Evolutionary conservation across 768 basidiomycete genomes (phyloP), one percentile per base, ranked within the genome.

Genomic region (Hydnomerulius pinastri): DNA sequence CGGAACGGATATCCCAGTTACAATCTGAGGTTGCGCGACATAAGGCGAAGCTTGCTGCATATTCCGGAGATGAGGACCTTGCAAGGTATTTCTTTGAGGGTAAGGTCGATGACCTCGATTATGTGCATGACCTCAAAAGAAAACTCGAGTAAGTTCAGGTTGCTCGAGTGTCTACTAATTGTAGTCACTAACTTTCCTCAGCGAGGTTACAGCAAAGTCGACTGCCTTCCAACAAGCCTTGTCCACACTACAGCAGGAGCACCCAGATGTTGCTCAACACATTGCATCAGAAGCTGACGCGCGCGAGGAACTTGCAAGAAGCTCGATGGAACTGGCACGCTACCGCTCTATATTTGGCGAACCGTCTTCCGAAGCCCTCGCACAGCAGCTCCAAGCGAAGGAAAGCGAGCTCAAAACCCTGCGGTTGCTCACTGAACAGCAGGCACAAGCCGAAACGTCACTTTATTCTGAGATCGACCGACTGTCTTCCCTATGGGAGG

Each of bases 381-480:
- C 71, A 0, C 73, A 78, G 51, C 75, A 79, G 59, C 66, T 97
- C 20, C 73, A 77, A 53, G 67, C 72, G 53, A 88, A 87, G 67
- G 87, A 93, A 18, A 75, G 76, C n/a, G 85, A 90, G 60, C 62
- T 91, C 11, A 73, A 77, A 48, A 75, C 70, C 46, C 63, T 94
- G 37, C 78, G 81, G 30, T 65, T 94, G 28, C 73, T 85, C 52
- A 77, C 84, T 21, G 76, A 73, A 30, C 85, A 92, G 59, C 81
- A 82, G 36, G 43, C 61, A 5, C 64, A 93, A 84, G 79, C 86
- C 3, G 87, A 92, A 61, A 75, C 83, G 12, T 80, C 88, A 17
- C 71, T 97, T 17, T 96, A 90, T 57, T 74, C 81, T 17, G 95
- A 98, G 69, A 70, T 98, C 6, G 93, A 96, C 53, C 84, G 85